Evolutionary conservation across 1,284 basidiomycete species (phyloP), one percentile per base, ranked within the genome.

Genomic region (Puccinia novopanici): DNA sequence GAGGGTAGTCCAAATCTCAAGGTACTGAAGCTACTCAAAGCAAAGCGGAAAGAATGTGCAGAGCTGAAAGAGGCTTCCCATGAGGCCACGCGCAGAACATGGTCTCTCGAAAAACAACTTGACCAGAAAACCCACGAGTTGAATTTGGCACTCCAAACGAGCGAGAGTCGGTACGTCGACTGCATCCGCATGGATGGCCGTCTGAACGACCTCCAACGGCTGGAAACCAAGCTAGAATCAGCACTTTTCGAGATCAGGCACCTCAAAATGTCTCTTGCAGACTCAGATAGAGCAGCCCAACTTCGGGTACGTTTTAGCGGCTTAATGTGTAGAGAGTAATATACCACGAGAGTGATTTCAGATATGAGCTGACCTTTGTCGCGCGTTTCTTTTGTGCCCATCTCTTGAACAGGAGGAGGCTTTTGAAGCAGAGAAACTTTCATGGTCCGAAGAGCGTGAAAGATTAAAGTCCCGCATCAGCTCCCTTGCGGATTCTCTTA

Each of bases 41-140:
- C 0, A 6, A 67, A 67, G 37, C 48, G 27, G 27, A 8, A 27
- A 48, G 63, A 67, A 45, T 45, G 42, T 40, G 63, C 45, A 67
- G 63, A 48, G 63, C 63, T 67, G 9, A 67, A 45, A 48, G 42
- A 17, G n/a, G 63, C 63, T 24, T 40, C 42, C n/a, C 15, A 45
- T 15, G 63, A 67, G 24, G 40, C 40, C n/a, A 67, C 40, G 22
- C 42, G 22, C n/a, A 67, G 2, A 48, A 45, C 22, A 67, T 67
- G 40, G 42, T 45, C 63, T n/a, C 40, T 67, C 63, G 63, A 67
- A 48, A 67, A 48, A 40, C 63, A 67, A 22, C 63, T 67, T 1
- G 63, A 67, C n/a, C 40, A 27, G 42, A 48, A n/a, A 15, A 27
- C 22, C 24, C 22, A 27, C 22, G 63, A 67, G 5, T 17, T 67